Evolutionary conservation across 768 basidiomycete species (phyloP).

Genomic region (Cystofilobasidium macerans): DNA sequence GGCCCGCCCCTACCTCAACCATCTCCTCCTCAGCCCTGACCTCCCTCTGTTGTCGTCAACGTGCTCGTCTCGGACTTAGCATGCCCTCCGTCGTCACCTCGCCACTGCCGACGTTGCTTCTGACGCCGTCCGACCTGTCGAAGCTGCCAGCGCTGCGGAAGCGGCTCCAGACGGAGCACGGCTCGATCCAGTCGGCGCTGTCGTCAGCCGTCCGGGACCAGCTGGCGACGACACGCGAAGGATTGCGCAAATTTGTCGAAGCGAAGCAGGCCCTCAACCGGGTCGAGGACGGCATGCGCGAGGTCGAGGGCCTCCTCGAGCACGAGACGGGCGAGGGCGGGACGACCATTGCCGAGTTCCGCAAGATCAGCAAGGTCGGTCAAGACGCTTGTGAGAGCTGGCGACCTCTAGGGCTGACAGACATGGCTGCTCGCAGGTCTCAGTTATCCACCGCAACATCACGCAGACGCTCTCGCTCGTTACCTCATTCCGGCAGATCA

Average conservation of each 20-base stretch:
- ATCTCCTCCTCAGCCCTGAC: background rate
- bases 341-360: conserved; percentile 44
- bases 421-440: conserved; percentile 51
- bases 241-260: conserved; percentile 42
- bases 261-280: conserved; percentile 54
- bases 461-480: conserved; percentile 93
- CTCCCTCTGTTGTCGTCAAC: background rate
- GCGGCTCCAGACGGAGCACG: conserved; percentile 92
- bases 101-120: background rate
- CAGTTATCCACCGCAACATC: conserved; percentile 88
- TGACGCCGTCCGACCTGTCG: conserved; percentile 67
- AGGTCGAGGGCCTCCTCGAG: conserved; percentile 60
- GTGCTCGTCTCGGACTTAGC: too few species aligned
- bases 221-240: conserved; percentile 77
- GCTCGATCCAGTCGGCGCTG: conserved; percentile 79
- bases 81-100: background rate
- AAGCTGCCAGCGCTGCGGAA: conserved; percentile 82
- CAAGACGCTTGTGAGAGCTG: too few species aligned
- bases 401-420: background rate
- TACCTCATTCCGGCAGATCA: conserved; percentile 85
- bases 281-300: conserved; percentile 75
- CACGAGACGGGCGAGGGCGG: conserved; percentile 60
- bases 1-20: background rate
- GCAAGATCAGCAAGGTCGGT: conserved; percentile 81
- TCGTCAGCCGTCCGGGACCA: conserved; percentile 88